phyloP scores from a whole-genome alignment of 768 basidiomycete genomes.

The Lactarius psammicola region DNA sequence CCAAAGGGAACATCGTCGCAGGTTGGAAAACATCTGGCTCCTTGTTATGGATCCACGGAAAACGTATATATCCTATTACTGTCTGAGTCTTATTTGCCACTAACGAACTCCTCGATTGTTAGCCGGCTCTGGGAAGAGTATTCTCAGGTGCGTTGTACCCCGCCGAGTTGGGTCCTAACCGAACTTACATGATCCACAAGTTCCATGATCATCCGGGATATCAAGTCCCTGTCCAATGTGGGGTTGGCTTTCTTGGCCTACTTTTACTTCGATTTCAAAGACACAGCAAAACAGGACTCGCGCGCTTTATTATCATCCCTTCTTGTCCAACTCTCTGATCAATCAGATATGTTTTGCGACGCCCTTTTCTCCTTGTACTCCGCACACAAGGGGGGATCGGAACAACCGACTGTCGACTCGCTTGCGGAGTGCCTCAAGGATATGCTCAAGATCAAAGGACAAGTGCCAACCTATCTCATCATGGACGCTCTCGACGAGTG shows the following conservation, averaged over 20 bases:
- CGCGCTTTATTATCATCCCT: not conserved
- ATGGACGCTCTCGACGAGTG: not conserved
- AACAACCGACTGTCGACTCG: not conserved
- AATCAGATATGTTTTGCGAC: not conserved
- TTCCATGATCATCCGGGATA: not conserved
- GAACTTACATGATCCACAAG: not conserved
- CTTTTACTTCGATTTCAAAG: not conserved
- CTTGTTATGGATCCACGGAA: not conserved
- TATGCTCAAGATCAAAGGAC: not conserved
- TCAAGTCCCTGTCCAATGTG: not conserved
- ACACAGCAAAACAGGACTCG: not conserved
- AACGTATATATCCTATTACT: not conserved
- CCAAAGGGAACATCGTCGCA: not conserved
- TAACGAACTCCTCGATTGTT: not conserved
- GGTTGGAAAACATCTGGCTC: not conserved
- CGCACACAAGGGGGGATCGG: not conserved
- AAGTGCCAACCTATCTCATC: not conserved
- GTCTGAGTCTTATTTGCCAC: not conserved
- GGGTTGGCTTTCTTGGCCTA: not conserved
- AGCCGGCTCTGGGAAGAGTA: not conserved
- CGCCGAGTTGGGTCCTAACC: not conserved
- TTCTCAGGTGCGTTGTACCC: not conserved
- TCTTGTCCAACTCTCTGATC: not conserved
- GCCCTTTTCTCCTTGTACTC: not conserved
- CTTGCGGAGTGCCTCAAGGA: not conserved